A percentile compares a stretch with the other conserved stretches of the same genome.
These are phyloP conservation scores for Saxispiralis lemnorum DNA, from an alignment of 495 filamentous ascomycete genomes.

Conservation along the genomic window DNA sequence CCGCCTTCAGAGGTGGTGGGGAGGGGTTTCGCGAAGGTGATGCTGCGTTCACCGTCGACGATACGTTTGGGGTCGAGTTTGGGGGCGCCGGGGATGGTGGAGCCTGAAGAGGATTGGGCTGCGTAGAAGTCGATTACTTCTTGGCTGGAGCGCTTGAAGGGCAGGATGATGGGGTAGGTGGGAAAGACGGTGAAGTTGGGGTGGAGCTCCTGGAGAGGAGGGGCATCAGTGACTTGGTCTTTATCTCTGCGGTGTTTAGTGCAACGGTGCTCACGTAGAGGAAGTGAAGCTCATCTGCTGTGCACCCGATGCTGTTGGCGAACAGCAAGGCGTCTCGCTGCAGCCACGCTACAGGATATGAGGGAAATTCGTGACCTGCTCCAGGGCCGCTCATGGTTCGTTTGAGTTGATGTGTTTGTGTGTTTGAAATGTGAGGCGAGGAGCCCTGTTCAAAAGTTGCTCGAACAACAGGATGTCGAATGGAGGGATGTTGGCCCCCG, in stretches of 20 bases:
- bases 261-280: conserved; percentile 45
- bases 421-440: too few species aligned
- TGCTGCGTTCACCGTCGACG: conserved; percentile 71
- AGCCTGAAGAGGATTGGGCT: conserved; percentile 25
- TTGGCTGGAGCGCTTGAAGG: conserved; percentile 60
- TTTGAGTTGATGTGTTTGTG: background rate
- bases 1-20: conserved; percentile 53
- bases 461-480: too few species aligned
- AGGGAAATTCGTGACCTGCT: conserved; percentile 61
- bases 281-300: conserved; percentile 74
- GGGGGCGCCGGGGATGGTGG: conserved; percentile 55
- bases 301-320: conserved; percentile 71
- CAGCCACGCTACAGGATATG: conserved; percentile 57
- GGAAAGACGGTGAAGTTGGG: conserved; percentile 72
- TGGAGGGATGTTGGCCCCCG: too few species aligned
- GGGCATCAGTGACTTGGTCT: background rate
- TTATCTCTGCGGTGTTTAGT: background rate
- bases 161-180: conserved; percentile 68
- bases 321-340: conserved; percentile 78
- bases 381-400: conserved; percentile 32
- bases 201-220: conserved; percentile 23
- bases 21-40: conserved; percentile 61
- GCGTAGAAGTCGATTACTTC: conserved; percentile 83
- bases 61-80: conserved; percentile 55
- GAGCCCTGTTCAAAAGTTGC: too few species aligned